phyloP scores from a whole-genome alignment of 495 filamentous ascomycete genomes.

The Xylaria palmicola region DNA sequence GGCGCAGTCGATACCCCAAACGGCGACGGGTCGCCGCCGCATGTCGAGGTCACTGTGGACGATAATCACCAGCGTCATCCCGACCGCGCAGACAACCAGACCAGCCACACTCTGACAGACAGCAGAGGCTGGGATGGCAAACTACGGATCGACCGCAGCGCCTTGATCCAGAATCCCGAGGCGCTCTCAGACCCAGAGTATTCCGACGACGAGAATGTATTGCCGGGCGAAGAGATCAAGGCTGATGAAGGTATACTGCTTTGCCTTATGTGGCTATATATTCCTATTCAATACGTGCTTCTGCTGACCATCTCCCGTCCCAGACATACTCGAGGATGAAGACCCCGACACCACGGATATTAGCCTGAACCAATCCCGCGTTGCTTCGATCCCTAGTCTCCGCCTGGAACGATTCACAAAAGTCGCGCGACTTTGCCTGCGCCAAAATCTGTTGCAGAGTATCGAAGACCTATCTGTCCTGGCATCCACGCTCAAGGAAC shows the following conservation, averaged over 20 bases:
- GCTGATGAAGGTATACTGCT: conserved; percentile 67
- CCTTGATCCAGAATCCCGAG: conserved; percentile 69
- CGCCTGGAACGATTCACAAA: conserved; percentile 78
- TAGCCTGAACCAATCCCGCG: conserved; percentile 81
- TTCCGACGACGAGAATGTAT: conserved; percentile 74
- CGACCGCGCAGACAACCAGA: conserved; percentile 40
- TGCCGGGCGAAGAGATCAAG: conserved; percentile 70
- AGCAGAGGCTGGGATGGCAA: conserved; percentile 95
- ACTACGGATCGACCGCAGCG: conserved; percentile 65
- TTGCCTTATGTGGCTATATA: neutral
- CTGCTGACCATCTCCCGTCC: neutral
- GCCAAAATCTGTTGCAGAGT: conserved; percentile 84
- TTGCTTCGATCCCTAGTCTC: conserved; percentile 76
- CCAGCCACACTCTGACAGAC: conserved; percentile 48
- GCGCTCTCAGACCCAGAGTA: conserved; percentile 79
- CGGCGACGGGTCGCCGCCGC: conserved; percentile 31
- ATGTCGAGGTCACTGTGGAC: conserved; percentile 44
- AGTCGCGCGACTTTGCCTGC: conserved; percentile 79
- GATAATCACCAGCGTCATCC: conserved; percentile 22
- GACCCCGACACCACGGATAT: conserved; percentile 68
- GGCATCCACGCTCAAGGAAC: conserved; percentile 66
- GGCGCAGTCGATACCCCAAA: conserved; percentile 32
- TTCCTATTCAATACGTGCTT: neutral
- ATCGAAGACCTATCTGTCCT: conserved; percentile 70
- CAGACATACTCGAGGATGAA: conserved; percentile 59